phyloP scores from a whole-genome alignment of 73 alveolate species.

The Paramecium bursaria region DNA sequence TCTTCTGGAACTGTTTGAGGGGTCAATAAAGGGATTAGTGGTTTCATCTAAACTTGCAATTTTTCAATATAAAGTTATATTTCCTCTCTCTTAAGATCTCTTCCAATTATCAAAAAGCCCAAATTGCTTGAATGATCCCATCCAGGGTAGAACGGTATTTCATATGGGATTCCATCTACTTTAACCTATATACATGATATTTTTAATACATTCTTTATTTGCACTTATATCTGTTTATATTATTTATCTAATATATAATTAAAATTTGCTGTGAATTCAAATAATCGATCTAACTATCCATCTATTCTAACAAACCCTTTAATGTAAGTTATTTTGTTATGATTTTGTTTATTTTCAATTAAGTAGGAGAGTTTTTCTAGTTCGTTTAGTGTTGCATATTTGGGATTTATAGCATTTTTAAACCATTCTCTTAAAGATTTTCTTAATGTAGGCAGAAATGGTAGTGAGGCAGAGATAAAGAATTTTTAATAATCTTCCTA shows the following conservation, averaged over 20 bases:
- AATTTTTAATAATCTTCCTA: not conserved
- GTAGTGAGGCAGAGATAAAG: not conserved
- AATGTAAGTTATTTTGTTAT: not conserved
- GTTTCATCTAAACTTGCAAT: slow-evolving; percentile 11
- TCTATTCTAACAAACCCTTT: slow-evolving; percentile 47
- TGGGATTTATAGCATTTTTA: not conserved
- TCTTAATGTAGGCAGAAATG: not conserved
- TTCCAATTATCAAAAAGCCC: slow-evolving; percentile 24
- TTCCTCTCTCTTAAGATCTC: not conserved
- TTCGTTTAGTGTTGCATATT: slow-evolving; percentile 21
- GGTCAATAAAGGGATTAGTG: not conserved
- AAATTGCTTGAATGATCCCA: slow-evolving; percentile 30
- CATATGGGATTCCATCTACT: not conserved
- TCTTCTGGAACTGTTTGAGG: slow-evolving; percentile 26
- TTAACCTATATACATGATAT: not conserved
- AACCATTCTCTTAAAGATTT: not conserved
- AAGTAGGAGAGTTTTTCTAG: too few relatives aligned
- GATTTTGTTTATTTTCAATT: too few relatives aligned
- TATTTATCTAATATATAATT: slow-evolving; percentile 13
- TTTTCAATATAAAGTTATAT: not conserved
- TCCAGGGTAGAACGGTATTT: slow-evolving; percentile 14
- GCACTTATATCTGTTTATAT: not conserved
- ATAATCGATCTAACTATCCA: slow-evolving; percentile 27
- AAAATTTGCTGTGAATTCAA: slow-evolving; percentile 11
- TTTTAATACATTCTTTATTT: not conserved